Conservation (phyloP, 768 basidiomycete species). For the Tylopilus rubrobrunneus region DNA sequence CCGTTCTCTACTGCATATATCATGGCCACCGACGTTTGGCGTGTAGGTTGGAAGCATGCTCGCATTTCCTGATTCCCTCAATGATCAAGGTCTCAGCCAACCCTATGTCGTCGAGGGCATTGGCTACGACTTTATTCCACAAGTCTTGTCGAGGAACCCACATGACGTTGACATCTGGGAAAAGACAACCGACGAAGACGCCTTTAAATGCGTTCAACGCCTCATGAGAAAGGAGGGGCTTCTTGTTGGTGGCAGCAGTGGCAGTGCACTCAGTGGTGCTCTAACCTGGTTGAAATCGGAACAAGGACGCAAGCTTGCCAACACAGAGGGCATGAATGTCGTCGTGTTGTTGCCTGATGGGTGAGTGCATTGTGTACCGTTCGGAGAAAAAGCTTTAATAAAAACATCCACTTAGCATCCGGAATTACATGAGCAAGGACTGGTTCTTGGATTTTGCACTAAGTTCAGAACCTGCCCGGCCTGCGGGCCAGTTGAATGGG, state of each 20-base stretch:
- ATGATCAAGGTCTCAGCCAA: conserved; percentile 40
- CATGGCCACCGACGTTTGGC: conserved; percentile 6
- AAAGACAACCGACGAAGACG: conserved; percentile 78
- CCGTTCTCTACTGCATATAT: background rate
- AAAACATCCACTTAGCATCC: conserved; percentile 47
- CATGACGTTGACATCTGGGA: conserved; percentile 72
- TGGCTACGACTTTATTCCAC: conserved; percentile 90
- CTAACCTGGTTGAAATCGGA: conserved; percentile 72
- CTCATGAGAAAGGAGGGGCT: conserved; percentile 86
- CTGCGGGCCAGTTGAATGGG: conserved; percentile 16
- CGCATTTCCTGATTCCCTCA: conserved; percentile 65
- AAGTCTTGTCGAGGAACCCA: conserved; percentile 69
- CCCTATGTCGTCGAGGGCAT: conserved; percentile 92
- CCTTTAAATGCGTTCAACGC: conserved; percentile 69
- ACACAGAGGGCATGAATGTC: conserved; percentile 76
- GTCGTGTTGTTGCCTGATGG: conserved; percentile 89
- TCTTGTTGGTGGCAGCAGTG: conserved; percentile 91
- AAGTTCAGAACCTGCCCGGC: conserved; percentile 48
- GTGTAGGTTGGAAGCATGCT: conserved; percentile 84
- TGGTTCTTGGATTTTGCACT: conserved; percentile 82
- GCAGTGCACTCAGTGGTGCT: conserved; percentile 77
- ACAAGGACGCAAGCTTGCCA: conserved; percentile 58
- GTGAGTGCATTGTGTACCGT: conserved; percentile 39
- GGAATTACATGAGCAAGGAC: conserved; percentile 92
- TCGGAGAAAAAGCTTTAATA: background rate